Evolutionary conservation across 78 protist species (phyloP).

Genomic region (Diacronema lutheri): DNA sequence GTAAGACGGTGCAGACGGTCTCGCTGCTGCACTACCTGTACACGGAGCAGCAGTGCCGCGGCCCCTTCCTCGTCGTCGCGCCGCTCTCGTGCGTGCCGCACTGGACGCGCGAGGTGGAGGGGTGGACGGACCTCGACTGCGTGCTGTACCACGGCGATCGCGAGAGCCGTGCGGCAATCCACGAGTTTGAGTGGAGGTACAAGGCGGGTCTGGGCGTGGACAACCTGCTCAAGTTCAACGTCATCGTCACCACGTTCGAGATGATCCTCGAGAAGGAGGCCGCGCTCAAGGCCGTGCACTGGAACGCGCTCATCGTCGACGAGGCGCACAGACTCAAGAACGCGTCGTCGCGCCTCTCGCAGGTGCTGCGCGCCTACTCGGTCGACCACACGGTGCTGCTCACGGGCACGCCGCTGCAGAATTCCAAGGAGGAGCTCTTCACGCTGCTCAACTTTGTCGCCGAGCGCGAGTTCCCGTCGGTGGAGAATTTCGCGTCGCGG

Average conservation of each 20-base stretch:
- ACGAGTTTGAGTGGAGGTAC: conserved; percentile 59
- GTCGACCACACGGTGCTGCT: background rate
- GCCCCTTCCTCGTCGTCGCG: conserved; percentile 91
- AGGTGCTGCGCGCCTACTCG: background rate
- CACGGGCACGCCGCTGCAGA: conserved; percentile 44
- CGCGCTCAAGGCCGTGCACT: background rate
- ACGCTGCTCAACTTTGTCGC: conserved; percentile 73
- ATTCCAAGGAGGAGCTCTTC: conserved; percentile 72
- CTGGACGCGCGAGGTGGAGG: conserved; percentile 78
- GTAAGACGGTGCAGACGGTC: conserved; percentile 73
- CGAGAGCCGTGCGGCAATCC: conserved; percentile 37
- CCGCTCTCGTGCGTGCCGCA: conserved; percentile 72
- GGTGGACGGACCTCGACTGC: conserved; percentile 80
- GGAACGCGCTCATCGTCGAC: conserved; percentile 54
- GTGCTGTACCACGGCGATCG: conserved; percentile 52
- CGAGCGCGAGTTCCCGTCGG: conserved; percentile 61
- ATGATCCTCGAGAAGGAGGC: background rate
- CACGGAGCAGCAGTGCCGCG: conserved; percentile 38
- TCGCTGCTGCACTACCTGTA: conserved; percentile 5
- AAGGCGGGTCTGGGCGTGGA: background rate
- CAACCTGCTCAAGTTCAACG: conserved; percentile 28
- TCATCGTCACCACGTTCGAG: conserved; percentile 68
- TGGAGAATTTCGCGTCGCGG: background rate
- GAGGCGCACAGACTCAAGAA: conserved; percentile 76
- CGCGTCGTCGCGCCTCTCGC: background rate